Base-by-base conservation (phyloP, 129 eudicot genomes). In the Artemisia tridentata region DNA sequence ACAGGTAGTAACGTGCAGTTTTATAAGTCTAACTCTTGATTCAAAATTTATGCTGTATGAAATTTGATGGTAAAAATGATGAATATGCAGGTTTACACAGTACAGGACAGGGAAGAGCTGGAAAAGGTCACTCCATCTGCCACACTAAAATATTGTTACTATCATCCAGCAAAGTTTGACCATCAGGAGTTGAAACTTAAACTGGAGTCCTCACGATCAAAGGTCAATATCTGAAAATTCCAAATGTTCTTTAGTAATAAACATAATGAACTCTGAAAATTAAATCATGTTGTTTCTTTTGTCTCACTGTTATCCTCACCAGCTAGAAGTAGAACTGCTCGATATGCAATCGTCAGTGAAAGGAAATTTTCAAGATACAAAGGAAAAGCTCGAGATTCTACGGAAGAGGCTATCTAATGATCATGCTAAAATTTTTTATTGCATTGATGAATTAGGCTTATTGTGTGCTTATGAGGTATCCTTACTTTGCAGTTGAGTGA, bases 391-490 rank as follows among this genome's bases (percentile, higher is more conserved):
- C 43, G 77, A 78, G 60, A 15, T 52, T 65, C 50, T 88, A n/a
- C 69, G 75, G 52, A 82, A 78, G 70, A 78, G 74, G 81, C 31
- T 91, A 46, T 71, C 85, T 9, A 71, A 60, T 72, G 86, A 83
- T 71, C 75, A 83, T 49, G 65, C 80, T 21, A 74, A 81, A 79
- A 80, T 91, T 56, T 3, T 85, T 59, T 85, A 80, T 73, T 91
- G 95, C 83, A 80, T 91, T 71, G 92, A 88, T 49, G 73, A 85
- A 75, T 84, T 91, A 23, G 97, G 97, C 16, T 86, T 83, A 54
- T 43, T 87, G n/a, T 88, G 97, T 81, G 84, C 95, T 68, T 76
- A 85, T 74, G 95, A 91, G 95, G 97, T 91, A 74, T 63, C 73
- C 21, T 62, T 77, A 23, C 10, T 38, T 34, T 38, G 10, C 45